Evolutionary conservation across 176 grass and related monocot species (phyloP).

Genomic region (Otatea glauca): DNA sequence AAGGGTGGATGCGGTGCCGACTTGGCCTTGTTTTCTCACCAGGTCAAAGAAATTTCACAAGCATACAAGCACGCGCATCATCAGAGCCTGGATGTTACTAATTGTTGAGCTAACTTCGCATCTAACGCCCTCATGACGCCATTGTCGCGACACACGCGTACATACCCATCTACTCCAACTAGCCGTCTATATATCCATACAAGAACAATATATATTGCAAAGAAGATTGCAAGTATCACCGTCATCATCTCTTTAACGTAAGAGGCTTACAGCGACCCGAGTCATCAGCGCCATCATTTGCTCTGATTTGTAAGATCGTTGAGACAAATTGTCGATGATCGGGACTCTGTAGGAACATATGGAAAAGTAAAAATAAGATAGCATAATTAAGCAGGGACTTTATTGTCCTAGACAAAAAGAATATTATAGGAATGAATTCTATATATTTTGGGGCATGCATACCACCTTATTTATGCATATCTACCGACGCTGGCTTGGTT

Average conservation of each 20-base stretch:
- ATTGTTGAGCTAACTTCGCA: constrained; percentile 21
- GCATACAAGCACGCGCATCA: constrained; percentile 46
- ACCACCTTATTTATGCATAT: no score
- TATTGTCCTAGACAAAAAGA: no score
- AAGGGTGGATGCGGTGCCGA: constrained; percentile 22
- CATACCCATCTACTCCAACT: constrained; percentile 30
- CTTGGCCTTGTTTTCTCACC: constrained; percentile 18
- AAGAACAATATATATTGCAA: not conserved
- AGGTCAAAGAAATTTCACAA: constrained; percentile 30
- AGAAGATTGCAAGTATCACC: not conserved
- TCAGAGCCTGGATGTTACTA: not conserved
- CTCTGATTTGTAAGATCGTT: not conserved
- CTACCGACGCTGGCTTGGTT: no score
- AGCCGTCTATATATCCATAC: constrained; percentile 11
- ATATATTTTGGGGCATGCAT: no score
- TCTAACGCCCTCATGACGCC: constrained; percentile 39
- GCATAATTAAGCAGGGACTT: no score
- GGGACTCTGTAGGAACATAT: no score
- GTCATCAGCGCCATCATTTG: constrained; percentile 22
- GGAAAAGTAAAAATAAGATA: no score
- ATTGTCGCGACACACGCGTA: not conserved
- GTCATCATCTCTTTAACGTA: not conserved
- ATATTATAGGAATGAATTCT: no score
- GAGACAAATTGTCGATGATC: not conserved
- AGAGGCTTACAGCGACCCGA: constrained; percentile 6